These are phyloP conservation scores for Sonneratia alba DNA, from an alignment of 345 rosid genomes.

Conservation along the genomic window DNA sequence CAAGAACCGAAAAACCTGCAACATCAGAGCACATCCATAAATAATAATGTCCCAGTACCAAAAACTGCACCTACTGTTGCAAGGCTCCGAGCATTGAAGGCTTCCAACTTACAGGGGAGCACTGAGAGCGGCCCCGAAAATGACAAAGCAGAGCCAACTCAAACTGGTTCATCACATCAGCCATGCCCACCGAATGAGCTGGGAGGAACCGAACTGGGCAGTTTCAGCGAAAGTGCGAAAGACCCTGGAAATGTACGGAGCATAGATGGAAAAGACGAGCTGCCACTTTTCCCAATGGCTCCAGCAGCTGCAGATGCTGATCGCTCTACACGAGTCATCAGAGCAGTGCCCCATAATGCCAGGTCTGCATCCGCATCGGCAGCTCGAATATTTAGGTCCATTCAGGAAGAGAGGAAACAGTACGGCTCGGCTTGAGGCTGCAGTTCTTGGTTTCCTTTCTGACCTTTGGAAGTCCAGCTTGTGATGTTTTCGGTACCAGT, in stretches of 20 bases:
- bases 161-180: background rate
- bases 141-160: background rate
- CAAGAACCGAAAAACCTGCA: slow-evolving; percentile 29
- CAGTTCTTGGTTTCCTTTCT: background rate
- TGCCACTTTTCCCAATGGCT: slow-evolving; percentile 14
- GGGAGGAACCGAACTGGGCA: background rate
- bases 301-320: slow-evolving; percentile 17
- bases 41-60: slow-evolving; percentile 1
- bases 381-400: slow-evolving; percentile 76
- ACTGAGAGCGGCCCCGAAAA: slow-evolving; percentile 33
- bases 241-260: slow-evolving; percentile 10
- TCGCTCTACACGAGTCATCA: slow-evolving; percentile 49
- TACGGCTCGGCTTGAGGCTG: slow-evolving; percentile 23
- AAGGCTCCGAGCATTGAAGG: slow-evolving; percentile 26
- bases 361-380: slow-evolving; percentile 75
- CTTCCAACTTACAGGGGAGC: slow-evolving; percentile 36
- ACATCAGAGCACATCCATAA: slow-evolving; percentile 32
- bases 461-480: background rate
- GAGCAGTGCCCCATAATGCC: slow-evolving; percentile 74
- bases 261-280: slow-evolving; percentile 24
- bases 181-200: background rate
- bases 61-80: background rate
- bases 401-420: slow-evolving; percentile 75
- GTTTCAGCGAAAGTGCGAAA: background rate
- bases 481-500: background rate